phyloP scores from a whole-genome alignment of 768 basidiomycete species.

The Macrocybe gigantea region DNA sequence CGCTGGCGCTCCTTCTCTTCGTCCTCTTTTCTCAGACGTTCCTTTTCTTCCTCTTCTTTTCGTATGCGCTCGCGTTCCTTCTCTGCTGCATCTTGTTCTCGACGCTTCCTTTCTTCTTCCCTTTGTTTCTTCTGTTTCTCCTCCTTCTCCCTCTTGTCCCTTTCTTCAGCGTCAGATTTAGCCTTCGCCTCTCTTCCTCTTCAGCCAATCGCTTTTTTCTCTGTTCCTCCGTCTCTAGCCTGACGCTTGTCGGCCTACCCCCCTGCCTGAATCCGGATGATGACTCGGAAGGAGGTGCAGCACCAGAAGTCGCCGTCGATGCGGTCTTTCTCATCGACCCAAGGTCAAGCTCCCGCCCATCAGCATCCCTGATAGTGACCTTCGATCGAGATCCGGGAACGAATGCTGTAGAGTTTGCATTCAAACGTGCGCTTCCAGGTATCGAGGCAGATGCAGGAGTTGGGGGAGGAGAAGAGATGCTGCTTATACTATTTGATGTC shows the following conservation, averaged over 20 bases:
- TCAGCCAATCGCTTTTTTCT: constrained; percentile 36
- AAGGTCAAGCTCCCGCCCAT: constrained; percentile 61
- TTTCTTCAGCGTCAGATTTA: constrained; percentile 21
- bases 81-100: constrained; percentile 50
- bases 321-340: constrained; percentile 45
- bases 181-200: constrained; percentile 23
- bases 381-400: constrained; percentile 47
- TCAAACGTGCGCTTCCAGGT: constrained; percentile 38
- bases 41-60: constrained; percentile 29
- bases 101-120: constrained; percentile 26
- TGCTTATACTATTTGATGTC: constrained; percentile 39
- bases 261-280: constrained; percentile 27
- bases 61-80: constrained; percentile 35
- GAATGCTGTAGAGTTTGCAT: constrained; percentile 60
- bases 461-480: constrained; percentile 60
- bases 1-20: constrained; percentile 24
- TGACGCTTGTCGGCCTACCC: constrained; percentile 36
- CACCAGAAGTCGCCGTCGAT: constrained; percentile 32
- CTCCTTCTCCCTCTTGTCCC: constrained; percentile 26
- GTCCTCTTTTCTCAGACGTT: constrained; percentile 27
- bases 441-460: constrained; percentile 52
- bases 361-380: constrained; percentile 55
- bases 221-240: constrained; percentile 58
- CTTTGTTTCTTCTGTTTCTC: constrained; percentile 16
- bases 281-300: constrained; percentile 27